A percentile compares a stretch with the other conserved stretches of the same genome.
Conservation (phyloP, 2,329 filamentous ascomycete species). For the Aspergillus persii region DNA sequence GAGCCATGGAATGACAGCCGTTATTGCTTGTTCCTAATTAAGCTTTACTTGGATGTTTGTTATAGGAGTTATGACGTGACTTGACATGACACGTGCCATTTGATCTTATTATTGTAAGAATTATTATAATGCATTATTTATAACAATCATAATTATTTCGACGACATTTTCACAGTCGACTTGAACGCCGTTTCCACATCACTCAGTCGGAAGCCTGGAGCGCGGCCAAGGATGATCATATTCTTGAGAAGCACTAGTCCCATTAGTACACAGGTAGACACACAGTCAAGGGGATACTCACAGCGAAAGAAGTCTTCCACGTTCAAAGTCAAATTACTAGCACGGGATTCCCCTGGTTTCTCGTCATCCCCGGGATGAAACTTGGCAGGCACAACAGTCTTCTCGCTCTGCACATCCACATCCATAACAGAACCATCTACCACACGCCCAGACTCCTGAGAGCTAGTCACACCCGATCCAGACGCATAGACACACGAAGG, state of each 20-base stretch:
- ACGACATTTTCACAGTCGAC: background rate
- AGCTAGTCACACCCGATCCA: background rate
- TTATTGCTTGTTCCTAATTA: background rate
- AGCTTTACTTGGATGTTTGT: background rate
- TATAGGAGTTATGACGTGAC: background rate
- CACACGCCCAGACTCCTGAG: background rate
- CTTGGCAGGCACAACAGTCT: background rate
- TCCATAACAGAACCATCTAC: background rate
- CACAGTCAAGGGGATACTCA: background rate
- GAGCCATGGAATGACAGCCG: background rate
- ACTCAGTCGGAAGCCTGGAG: constrained; percentile 11
- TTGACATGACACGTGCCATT: background rate
- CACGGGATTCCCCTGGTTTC: background rate
- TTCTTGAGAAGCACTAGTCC: constrained; percentile 7
- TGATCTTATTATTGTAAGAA: background rate
- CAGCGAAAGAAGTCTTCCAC: constrained; percentile 6
- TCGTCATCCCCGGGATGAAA: background rate
- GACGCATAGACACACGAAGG: background rate
- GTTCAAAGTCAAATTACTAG: background rate
- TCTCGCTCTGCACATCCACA: background rate
- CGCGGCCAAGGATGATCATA: constrained; percentile 14
- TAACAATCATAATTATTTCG: background rate
- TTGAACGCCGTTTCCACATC: constrained; percentile 11
- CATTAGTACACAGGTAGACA: background rate
- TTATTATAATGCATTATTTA: background rate